Evolutionary conservation across 73 alveolate genomes (phyloP), one percentile per base, ranked within the genome.

Genomic region (Paramecium sexaurelia): DNA sequence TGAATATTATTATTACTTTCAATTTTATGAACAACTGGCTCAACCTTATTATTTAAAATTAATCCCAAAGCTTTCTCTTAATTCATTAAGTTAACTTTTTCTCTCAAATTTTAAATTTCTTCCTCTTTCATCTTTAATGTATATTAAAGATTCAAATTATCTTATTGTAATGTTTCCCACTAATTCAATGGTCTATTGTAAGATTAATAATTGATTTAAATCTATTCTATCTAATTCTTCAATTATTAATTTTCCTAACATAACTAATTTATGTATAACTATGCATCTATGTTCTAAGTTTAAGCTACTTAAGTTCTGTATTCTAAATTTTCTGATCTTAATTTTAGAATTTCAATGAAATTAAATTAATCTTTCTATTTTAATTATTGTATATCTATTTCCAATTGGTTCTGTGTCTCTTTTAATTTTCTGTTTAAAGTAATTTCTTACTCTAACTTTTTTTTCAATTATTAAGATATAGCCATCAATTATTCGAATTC

Each of bases 1-100:
- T n/a, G 1, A 17, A 26, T 61, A 5, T 29, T 7, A 61, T 26
- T 6, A 32, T 61, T 61, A 61, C 83, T 61, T 61, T 61, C 83
- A 61, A 61, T 61, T 32, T 61, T 61, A 61, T 61, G 83, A 61
- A 61, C 83, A 61, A 61, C 26, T 2, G 83, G 83, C 8, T 61
- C 20, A 3, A 61, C 26, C 7, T 61, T 61, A 29, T 61, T 26
- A 13, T 61, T 61, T 4, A 61, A 13, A 29, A 32, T 61, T 19
- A 26, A 29, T 29, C 43, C 43, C 26, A 61, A 32, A 7, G 19
- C 45, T 13, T 61, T 61, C 83, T 61, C 83, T 11, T 61, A 10
- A 26, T 10, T 32, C 43, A 61, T 29, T 29, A 61, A 26, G 9
- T 13, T 61, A 29, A 61, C 43, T 10, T 29, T 22, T 45, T 32